phyloP scores from a whole-genome alignment of 2,329 filamentous ascomycete genomes.

The Annulohypoxylon truncatum region DNA sequence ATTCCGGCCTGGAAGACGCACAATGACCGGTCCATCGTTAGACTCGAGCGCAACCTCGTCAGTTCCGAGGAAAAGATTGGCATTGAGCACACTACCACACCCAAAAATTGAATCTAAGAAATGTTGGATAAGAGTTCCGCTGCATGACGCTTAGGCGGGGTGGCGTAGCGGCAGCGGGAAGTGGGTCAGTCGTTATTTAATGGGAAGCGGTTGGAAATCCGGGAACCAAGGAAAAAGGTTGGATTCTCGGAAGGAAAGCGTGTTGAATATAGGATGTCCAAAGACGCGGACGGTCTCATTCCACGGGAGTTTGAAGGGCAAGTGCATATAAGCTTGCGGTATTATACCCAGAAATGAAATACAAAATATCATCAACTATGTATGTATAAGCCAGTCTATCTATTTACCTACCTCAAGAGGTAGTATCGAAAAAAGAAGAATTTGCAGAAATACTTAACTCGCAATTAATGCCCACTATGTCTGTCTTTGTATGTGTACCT shows the following conservation, averaged over 20 bases:
- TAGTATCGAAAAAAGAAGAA: background rate
- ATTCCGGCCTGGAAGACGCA: conserved; percentile 58
- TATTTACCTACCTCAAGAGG: background rate
- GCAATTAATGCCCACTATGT: background rate
- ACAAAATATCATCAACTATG: conserved; percentile 10
- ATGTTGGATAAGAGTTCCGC: conserved; percentile 16
- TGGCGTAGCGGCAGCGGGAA: background rate
- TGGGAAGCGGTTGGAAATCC: conserved; percentile 9
- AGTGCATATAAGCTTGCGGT: conserved; percentile 19
- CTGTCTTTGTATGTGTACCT: background rate
- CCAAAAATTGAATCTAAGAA: conserved; percentile 23
- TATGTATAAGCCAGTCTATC: background rate
- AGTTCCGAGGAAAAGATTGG: conserved; percentile 52
- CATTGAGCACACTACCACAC: conserved; percentile 37
- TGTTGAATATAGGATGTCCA: conserved; percentile 21
- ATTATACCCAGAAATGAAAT: conserved; percentile 37
- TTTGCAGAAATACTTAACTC: background rate
- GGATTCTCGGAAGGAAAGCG: conserved; percentile 1
- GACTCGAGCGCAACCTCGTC: conserved; percentile 51
- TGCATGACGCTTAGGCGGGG: background rate
- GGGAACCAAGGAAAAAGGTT: conserved; percentile 1
- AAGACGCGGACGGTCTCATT: conserved; percentile 22
- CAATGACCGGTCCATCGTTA: conserved; percentile 51
- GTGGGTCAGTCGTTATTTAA: conserved; percentile 7
- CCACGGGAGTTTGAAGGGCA: conserved; percentile 18